phyloP scores from a whole-genome alignment of 192 early-diverging fungal species.

The Rhizophagus clarus region DNA sequence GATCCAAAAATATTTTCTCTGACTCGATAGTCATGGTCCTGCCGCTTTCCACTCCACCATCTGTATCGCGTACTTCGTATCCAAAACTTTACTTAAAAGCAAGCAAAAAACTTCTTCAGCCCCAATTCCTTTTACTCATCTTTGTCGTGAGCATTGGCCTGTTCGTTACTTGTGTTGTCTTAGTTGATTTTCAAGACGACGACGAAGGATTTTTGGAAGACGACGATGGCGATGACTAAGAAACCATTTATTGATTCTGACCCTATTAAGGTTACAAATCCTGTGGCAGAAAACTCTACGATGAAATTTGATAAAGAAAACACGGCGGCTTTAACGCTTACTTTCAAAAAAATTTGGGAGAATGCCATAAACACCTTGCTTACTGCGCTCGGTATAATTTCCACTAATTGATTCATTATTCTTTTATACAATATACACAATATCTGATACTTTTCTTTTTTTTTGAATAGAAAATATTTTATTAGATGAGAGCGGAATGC shows the following conservation, averaged over 20 bases:
- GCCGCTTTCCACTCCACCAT: background rate
- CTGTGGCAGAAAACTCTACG: too few relatives aligned
- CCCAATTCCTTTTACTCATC: constrained; percentile 17
- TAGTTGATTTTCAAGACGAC: constrained; percentile 24
- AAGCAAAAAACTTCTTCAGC: constrained; percentile 22
- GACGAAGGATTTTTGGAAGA: constrained; percentile 12
- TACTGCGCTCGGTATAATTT: constrained; percentile 19
- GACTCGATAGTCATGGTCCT: constrained; percentile 19
- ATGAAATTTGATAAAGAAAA: background rate
- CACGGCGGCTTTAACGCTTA: background rate
- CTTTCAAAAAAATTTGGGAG: constrained; percentile 7
- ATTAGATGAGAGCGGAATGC: constrained; percentile 11
- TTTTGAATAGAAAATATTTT: constrained; percentile 7
- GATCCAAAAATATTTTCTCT: background rate
- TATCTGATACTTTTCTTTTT: background rate
- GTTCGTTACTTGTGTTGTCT: constrained; percentile 6
- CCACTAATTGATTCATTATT: background rate
- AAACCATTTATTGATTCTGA: background rate
- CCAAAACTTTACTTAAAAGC: constrained; percentile 10
- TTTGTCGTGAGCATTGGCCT: constrained; percentile 6
- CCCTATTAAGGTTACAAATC: background rate
- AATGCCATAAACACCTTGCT: constrained; percentile 25
- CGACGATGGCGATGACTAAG: constrained; percentile 6
- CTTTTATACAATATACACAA: constrained; percentile 14
- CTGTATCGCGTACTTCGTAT: constrained; percentile 5